Evolutionary conservation across 805 yeast genomes (phyloP).

Genomic region (Tetrapisispora namnaoensis): DNA sequence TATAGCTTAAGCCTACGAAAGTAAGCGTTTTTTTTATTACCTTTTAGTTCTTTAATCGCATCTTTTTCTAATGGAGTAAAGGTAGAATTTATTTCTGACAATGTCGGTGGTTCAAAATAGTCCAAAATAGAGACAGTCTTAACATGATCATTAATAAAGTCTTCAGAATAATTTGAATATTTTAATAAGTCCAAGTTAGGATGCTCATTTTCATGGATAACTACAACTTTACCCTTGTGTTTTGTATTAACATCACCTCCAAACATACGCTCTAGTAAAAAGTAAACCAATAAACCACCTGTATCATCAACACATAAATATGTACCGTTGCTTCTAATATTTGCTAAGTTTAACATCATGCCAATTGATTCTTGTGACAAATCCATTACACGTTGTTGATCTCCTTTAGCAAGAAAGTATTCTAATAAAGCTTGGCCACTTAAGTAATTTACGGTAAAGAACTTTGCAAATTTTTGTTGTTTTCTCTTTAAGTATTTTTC

Average conservation of each 20-base stretch:
- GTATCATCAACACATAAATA: constrained; percentile 87
- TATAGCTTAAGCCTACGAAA: constrained; percentile 49
- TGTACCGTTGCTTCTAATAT: constrained; percentile 81
- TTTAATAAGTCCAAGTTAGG: constrained; percentile 66
- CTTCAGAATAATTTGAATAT: constrained; percentile 54
- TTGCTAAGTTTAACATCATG: constrained; percentile 63
- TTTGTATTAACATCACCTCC: constrained; percentile 25
- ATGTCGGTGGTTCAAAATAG: constrained; percentile 62
- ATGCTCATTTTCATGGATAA: constrained; percentile 89
- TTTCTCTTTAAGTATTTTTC: constrained; percentile 87
- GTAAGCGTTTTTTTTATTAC: constrained; percentile 56
- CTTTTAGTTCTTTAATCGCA: constrained; percentile 45
- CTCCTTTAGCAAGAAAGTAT: constrained; percentile 69
- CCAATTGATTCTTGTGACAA: constrained; percentile 82
- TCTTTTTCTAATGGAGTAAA: constrained; percentile 35
- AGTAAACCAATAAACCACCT: constrained; percentile 81
- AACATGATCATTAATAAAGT: constrained; percentile 43
- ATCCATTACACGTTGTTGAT: constrained; percentile 56
- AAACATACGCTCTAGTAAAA: constrained; percentile 83
- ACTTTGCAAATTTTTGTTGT: constrained; percentile 79
- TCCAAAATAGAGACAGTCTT: constrained; percentile 70
- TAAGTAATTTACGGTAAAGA: constrained; percentile 72
- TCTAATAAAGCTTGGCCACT: constrained; percentile 63
- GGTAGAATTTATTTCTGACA: constrained; percentile 35
- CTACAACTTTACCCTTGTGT: constrained; percentile 49